Conservation (phyloP, 345 rosid species). For the Luvunga scandens region DNA sequence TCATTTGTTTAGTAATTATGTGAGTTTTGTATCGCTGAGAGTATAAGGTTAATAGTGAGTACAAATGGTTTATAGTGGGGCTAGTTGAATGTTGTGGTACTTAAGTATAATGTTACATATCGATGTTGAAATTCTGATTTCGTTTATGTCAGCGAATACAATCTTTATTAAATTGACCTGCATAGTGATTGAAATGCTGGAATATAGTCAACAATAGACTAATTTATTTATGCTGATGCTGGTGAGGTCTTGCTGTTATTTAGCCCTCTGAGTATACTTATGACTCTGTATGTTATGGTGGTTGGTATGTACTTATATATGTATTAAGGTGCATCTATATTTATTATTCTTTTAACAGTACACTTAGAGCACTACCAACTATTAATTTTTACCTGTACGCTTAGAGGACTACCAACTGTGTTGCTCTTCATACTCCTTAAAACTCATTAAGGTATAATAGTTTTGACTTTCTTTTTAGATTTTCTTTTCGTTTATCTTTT, state of each 20-base stretch:
- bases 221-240: background rate
- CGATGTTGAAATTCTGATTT: background rate
- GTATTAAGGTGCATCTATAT: background rate
- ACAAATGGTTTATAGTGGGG: background rate
- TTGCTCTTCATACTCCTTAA: background rate
- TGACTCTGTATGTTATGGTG: background rate
- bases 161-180: background rate
- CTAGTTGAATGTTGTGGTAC: background rate
- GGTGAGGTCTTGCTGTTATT: background rate
- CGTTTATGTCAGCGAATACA: background rate
- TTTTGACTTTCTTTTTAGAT: background rate
- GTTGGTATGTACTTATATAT: background rate
- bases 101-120: background rate
- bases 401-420: background rate
- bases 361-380: background rate
- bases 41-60: background rate
- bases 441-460: background rate
- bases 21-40: background rate
- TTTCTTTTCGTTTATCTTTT: background rate
- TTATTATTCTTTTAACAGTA: background rate
- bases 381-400: too few species aligned
- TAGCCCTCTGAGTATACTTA: background rate
- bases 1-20: background rate
- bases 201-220: background rate
- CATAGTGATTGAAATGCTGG: background rate